These are phyloP conservation scores for Neobulgaria alba DNA, from an alignment of 2,329 filamentous ascomycete genomes.

Conservation along the genomic window DNA sequence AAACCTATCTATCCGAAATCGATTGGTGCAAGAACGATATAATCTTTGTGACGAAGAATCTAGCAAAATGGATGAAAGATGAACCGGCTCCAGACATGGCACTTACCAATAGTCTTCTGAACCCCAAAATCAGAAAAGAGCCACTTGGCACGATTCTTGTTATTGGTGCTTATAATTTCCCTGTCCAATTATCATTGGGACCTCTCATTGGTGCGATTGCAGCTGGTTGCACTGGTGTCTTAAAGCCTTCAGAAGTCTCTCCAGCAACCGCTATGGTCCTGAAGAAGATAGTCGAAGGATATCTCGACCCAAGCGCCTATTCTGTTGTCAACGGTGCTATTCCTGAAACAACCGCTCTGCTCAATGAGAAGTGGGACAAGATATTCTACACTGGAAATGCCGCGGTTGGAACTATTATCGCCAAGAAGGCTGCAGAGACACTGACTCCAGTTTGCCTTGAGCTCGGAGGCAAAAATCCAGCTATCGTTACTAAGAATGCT, in stretches of 20 bases:
- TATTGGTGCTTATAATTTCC: slow-evolving; percentile 93
- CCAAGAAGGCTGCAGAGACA: slow-evolving; percentile 80
- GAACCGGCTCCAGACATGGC: slow-evolving; percentile 65
- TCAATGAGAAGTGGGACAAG: slow-evolving; percentile 93
- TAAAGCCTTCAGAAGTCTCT: slow-evolving; percentile 86
- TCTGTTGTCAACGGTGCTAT: slow-evolving; percentile 72
- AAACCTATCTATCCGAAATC: slow-evolving; percentile 67
- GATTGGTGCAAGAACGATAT: slow-evolving; percentile 76
- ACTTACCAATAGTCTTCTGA: slow-evolving; percentile 58
- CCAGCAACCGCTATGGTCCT: slow-evolving; percentile 70
- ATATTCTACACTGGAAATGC: slow-evolving; percentile 90
- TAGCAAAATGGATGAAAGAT: slow-evolving; percentile 77
- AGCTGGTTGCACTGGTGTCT: slow-evolving; percentile 78
- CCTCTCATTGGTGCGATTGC: slow-evolving; percentile 85
- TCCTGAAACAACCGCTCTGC: slow-evolving; percentile 69
- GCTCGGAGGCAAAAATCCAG: slow-evolving; percentile 85
- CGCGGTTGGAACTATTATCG: slow-evolving; percentile 74
- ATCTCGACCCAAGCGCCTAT: slow-evolving; percentile 71
- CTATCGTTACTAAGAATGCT: slow-evolving; percentile 78
- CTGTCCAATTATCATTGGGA: slow-evolving; percentile 68
- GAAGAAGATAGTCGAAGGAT: slow-evolving; percentile 66
- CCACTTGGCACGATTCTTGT: slow-evolving; percentile 76
- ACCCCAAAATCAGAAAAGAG: slow-evolving; percentile 74
- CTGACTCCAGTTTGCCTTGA: slow-evolving; percentile 85
- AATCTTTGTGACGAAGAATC: slow-evolving; percentile 65